A percentile compares a stretch with the other conserved stretches of the same genome.
Evolutionary conservation across 805 yeast species (phyloP).

Genomic region (Hanseniaspora guilliermondii): DNA sequence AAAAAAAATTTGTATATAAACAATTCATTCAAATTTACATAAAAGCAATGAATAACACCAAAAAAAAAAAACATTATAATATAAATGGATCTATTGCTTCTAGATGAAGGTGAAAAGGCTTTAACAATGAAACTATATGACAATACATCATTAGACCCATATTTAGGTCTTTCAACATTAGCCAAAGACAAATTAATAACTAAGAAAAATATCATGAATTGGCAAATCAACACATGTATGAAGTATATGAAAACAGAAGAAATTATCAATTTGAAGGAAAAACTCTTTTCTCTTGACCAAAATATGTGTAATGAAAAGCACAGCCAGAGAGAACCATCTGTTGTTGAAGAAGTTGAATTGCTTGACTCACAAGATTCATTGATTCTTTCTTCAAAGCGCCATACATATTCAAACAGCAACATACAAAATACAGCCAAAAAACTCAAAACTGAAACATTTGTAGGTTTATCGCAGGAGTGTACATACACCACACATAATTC

Average conservation of each 20-base stretch:
- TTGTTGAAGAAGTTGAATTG: neutral
- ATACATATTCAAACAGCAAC: neutral
- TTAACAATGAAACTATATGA: neutral
- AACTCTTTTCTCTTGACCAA: neutral
- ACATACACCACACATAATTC: neutral
- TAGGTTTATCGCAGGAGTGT: neutral
- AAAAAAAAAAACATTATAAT: neutral
- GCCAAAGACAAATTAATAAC: neutral
- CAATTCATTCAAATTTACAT: too few relatives aligned
- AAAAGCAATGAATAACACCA: too few relatives aligned
- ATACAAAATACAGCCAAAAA: neutral
- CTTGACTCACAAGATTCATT: neutral
- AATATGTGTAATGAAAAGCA: neutral
- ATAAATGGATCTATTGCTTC: neutral
- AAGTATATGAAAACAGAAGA: neutral
- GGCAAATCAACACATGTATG: neutral
- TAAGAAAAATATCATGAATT: neutral
- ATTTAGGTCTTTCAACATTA: neutral
- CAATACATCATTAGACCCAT: neutral
- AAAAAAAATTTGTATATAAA: too few relatives aligned
- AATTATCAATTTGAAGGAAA: neutral
- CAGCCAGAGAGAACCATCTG: neutral
- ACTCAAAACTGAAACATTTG: neutral
- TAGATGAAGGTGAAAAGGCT: neutral
- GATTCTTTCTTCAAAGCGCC: neutral